Base-by-base conservation (phyloP, 2,329 filamentous ascomycete genomes). In the Colletotrichum phormii region DNA sequence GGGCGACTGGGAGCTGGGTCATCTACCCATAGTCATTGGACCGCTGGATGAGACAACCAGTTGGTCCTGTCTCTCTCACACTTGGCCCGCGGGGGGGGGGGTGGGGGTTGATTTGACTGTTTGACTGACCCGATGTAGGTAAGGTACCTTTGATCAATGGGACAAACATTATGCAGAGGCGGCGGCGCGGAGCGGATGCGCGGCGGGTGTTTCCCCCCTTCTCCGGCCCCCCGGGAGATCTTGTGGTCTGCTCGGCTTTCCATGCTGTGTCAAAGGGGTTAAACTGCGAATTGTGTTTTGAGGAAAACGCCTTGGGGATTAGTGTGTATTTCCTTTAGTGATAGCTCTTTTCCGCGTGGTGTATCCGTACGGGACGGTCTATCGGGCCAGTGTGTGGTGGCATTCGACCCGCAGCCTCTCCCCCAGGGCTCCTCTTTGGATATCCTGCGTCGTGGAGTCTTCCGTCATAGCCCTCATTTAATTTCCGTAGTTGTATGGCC, bases 41-140 rank as follows among this genome's bases (percentile, higher is more conserved):
- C 54, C 54, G 18, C 15, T 9, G 8, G 3, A n/a, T 9, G 26
- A 29, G 29, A 31, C 8, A 9, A 9, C 5, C 8, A 15, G 15
- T 15, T 49, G 42, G 18, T 9, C 42, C 42, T 9, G 18, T 8
- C 6, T 11, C 42, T 49, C 4, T 49, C 42, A 49, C 0, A 9
- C 4, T 11, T n/a, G 42, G 18, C 18, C 6, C 3, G 0, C 3
- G 0, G 42, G n/a, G n/a, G n/a, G n/a, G n/a, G n/a, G n/a, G n/a
- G n/a, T n/a, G 18, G 42, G 6, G 42, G 18, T 8, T 15, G 37
- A 13, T 15, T 15, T 42, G 37, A 15, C 37, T 13, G 15, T 42
- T 15, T 15, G 13, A 42, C 13, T 42, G 42, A 15, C 6, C 18
- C 42, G 1, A n/a, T 11, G 42, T 42, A 42, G 42, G 18, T 7